Base-by-base conservation (phyloP, 163 green algal genomes). In the Smithsoniella earleae region DNA sequence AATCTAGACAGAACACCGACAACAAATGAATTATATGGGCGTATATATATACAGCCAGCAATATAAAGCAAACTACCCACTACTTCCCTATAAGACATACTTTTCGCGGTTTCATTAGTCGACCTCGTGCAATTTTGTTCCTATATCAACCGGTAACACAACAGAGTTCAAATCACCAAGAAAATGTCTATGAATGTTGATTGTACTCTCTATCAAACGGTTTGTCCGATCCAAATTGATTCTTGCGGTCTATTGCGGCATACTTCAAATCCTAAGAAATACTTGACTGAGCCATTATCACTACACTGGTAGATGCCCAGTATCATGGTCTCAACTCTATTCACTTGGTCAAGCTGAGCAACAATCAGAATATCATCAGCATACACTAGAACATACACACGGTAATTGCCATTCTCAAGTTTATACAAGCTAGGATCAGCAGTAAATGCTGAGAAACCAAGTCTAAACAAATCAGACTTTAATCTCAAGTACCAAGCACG, bases 261-360 rank as follows among this genome's bases (percentile, higher is more conserved):
- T 3, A 86, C 76, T 58, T 80, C 74, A 30, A 81, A 77, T 27
- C 78, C 81, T 1, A 85, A 66, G 55, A 80, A 88, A 36, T 66
- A 36, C 2, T 2, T 40, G 8, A 74, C 62, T 20, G 76, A 36
- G 0, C 80, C 83, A 25, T 84, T 40, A 49, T 87, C 80, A 0
- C 45, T 65, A 0, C 62, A 37, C 3, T 83, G 52, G 46, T 84
- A 87, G 0, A 6, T 10, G 0, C 22, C 3, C 38, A n/a, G 18
- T 18, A 44, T 73, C 2, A 62, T 73, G 10, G 69, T 74, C 2
- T 82, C 69, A 13, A 10, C 46, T 1, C 3, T 22, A 1, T 36
- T 4, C 4, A 3, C 46, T 13, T 36, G 0, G 6, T 25, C 5
- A 18, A 37, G 16, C 2, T 6, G 5, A 4, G 40, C 45, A 25